Conservation (phyloP, 306 rosid species). For the Ceratonia siliqua region DNA sequence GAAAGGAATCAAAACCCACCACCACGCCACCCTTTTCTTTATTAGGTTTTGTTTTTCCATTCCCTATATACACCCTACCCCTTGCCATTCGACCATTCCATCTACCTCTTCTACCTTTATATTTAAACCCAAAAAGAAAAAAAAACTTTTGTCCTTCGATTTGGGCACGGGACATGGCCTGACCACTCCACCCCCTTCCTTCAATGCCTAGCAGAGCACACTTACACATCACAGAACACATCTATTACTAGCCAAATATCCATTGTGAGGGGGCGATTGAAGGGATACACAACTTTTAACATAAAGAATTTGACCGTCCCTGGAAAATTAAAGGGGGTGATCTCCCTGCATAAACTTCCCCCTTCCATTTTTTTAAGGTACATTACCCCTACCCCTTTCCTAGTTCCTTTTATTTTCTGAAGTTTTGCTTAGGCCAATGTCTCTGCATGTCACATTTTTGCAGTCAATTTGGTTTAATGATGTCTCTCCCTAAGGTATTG, state of each 20-base stretch:
- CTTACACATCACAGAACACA: constrained; percentile 28
- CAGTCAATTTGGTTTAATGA: constrained; percentile 51
- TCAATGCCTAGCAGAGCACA: constrained; percentile 41
- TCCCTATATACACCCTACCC: not conserved
- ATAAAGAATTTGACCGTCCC: constrained; percentile 31
- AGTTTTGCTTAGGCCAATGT: constrained; percentile 47
- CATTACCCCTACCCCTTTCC: constrained; percentile 42
- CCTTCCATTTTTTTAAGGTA: constrained; percentile 46
- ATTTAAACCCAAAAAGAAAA: not conserved
- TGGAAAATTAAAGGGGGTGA: constrained; percentile 32
- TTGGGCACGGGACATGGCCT: constrained; percentile 64
- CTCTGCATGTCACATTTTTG: constrained; percentile 61
- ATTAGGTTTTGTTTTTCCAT: not conserved
- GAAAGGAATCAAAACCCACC: no score
- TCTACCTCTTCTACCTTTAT: not conserved
- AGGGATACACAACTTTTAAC: constrained; percentile 34
- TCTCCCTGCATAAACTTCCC: constrained; percentile 44
- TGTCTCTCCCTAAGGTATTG: constrained; percentile 38
- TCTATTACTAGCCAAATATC: constrained; percentile 30
- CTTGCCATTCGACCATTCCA: not conserved
- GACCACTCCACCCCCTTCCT: constrained; percentile 14
- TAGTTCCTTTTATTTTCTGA: constrained; percentile 29
- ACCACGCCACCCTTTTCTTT: constrained; percentile 17
- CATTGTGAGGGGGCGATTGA: constrained; percentile 36
- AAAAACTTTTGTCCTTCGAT: constrained; percentile 23